Evolutionary conservation across 441 rosid genomes (phyloP).

Genomic region (Euphorbia schlechtendalii): DNA sequence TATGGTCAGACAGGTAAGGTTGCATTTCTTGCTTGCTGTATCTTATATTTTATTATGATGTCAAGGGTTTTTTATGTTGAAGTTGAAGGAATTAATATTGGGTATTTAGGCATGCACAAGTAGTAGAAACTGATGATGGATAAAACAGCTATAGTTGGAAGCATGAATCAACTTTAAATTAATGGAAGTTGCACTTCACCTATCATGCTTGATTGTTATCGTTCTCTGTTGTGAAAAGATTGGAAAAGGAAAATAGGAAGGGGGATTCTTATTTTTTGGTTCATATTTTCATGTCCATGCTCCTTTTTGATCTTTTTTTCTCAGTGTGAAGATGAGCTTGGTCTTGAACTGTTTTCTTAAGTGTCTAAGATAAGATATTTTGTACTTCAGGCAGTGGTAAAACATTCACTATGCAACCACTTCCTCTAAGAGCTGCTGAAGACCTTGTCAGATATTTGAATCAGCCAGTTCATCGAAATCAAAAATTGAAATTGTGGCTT

Average conservation of each 20-base stretch:
- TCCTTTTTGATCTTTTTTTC: background rate
- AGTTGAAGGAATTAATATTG: too few species aligned
- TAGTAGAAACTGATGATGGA: constrained; percentile 3
- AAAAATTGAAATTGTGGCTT: constrained; percentile 92
- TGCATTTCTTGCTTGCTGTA: constrained; percentile 2
- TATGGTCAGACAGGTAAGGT: constrained; percentile 93
- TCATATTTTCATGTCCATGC: background rate
- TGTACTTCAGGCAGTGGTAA: constrained; percentile 84
- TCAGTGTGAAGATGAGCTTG: background rate
- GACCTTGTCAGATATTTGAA: constrained; percentile 83
- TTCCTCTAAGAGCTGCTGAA: constrained; percentile 84
- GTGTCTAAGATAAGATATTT: constrained; percentile 14
- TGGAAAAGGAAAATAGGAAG: background rate
- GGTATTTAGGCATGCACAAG: background rate
- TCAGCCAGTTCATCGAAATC: constrained; percentile 80
- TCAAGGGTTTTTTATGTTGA: too few species aligned
- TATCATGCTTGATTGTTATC: background rate
- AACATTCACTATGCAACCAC: constrained; percentile 98
- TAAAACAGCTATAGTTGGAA: constrained; percentile 10
- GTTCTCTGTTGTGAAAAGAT: background rate
- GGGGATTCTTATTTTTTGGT: background rate
- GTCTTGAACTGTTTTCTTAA: background rate
- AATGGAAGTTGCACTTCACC: background rate
- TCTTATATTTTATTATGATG: too few species aligned
- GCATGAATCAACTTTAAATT: background rate